These are phyloP conservation scores for Raffaelea ambrosiae DNA, from an alignment of 2,329 filamentous ascomycete species.

Conservation along the genomic window DNA sequence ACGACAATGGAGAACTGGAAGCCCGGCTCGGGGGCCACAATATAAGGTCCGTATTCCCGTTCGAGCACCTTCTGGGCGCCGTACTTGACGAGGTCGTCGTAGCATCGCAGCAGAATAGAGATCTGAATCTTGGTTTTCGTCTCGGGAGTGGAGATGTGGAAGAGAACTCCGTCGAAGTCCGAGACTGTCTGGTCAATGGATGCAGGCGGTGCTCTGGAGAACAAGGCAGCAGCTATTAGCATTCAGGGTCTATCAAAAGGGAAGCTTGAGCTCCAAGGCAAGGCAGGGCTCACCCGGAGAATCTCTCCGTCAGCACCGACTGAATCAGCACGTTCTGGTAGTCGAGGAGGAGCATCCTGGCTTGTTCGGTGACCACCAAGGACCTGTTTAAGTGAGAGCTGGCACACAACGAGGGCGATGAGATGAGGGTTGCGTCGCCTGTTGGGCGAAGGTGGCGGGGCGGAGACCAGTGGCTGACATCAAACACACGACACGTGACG, in stretches of 20 bases:
- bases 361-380: neutral
- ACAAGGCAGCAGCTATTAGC: neutral
- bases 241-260: neutral
- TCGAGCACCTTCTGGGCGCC: conserved; percentile 86
- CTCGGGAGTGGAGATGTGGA: conserved; percentile 95
- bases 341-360: conserved; percentile 82
- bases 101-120: conserved; percentile 93
- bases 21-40: conserved; percentile 76
- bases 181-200: conserved; percentile 97
- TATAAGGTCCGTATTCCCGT: conserved; percentile 90
- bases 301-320: conserved; percentile 88
- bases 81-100: conserved; percentile 82
- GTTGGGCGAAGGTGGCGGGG: conserved; percentile 5
- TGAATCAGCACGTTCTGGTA: conserved; percentile 99
- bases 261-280: conserved; percentile 1
- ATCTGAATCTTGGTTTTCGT: conserved; percentile 89
- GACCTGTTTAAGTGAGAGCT: conserved; percentile 4
- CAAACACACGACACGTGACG: conserved; percentile 6
- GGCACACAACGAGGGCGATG: neutral
- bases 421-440: neutral
- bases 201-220: conserved; percentile 63
- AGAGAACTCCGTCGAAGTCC: conserved; percentile 97
- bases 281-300: conserved; percentile 64
- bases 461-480: neutral
- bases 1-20: conserved; percentile 94